Conservation (phyloP, 2,329 filamentous ascomycete genomes). For the Massarina eburnea region DNA sequence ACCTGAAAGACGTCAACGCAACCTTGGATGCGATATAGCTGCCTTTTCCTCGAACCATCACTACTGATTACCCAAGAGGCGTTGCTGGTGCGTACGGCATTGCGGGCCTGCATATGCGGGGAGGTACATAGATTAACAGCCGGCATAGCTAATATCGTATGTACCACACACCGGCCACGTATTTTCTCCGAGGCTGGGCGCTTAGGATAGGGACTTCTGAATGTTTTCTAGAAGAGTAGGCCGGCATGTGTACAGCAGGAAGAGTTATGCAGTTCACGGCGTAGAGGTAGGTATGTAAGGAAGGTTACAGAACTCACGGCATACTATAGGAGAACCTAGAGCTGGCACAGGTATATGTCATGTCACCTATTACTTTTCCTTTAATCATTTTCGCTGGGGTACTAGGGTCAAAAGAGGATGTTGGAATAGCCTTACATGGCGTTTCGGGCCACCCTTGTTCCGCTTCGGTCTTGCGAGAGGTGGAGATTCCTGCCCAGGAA, state of each 20-base stretch:
- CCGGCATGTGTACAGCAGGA: no score
- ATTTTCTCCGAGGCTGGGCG: background rate
- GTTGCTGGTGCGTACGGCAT: no score
- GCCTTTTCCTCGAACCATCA: no score
- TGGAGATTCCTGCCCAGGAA: background rate
- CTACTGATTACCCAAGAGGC: no score
- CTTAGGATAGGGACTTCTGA: background rate
- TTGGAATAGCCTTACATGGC: background rate
- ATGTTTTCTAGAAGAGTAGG: no score
- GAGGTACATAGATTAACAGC: background rate
- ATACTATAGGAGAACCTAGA: background rate
- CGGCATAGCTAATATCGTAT: background rate
- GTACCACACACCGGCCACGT: background rate
- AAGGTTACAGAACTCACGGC: no score
- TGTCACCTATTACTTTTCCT: no score
- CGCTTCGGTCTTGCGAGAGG: background rate
- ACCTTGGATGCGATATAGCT: background rate
- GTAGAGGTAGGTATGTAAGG: background rate
- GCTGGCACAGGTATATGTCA: no score
- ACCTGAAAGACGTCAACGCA: background rate
- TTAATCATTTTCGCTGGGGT: no score
- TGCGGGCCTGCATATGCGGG: background rate
- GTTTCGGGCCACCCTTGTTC: background rate
- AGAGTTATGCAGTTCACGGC: no score
- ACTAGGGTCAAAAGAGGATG: no score